A percentile compares a stretch with the other conserved stretches of the same genome.
Conservation (phyloP, 805 yeast species). For the Nakazawaea pomicola region DNA sequence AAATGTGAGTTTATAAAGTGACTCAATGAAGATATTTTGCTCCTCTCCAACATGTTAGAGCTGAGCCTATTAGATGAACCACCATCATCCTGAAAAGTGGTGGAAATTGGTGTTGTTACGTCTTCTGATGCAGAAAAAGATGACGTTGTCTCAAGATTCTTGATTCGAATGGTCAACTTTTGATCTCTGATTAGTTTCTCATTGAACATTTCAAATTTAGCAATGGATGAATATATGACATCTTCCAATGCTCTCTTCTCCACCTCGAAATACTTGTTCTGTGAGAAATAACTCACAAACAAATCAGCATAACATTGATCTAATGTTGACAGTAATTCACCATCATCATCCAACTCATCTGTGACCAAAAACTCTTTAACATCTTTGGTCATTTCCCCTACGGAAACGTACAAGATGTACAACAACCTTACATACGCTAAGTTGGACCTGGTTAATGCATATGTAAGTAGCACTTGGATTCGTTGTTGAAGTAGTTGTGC, state of each 20-base stretch:
- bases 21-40: slow-evolving; percentile 48
- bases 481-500: slow-evolving; percentile 63
- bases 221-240: slow-evolving; percentile 39
- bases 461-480: slow-evolving; percentile 52
- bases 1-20: slow-evolving; percentile 50
- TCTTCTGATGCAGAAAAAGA: no score
- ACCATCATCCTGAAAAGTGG: slow-evolving; percentile 14
- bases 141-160: slow-evolving; percentile 18
- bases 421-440: slow-evolving; percentile 74
- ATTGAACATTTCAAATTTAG: slow-evolving; percentile 37
- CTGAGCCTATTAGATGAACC: slow-evolving; percentile 24
- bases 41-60: slow-evolving; percentile 26
- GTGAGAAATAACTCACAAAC: slow-evolving; percentile 64
- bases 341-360: slow-evolving; percentile 42
- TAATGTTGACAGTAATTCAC: slow-evolving; percentile 39
- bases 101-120: slow-evolving; percentile 1
- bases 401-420: slow-evolving; percentile 56
- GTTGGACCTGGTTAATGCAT: slow-evolving; percentile 57
- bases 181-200: slow-evolving; percentile 32
- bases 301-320: slow-evolving; percentile 73
- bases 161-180: slow-evolving; percentile 25
- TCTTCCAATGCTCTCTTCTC: slow-evolving; percentile 69
- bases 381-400: slow-evolving; percentile 57
- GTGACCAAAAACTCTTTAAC: slow-evolving; percentile 54
- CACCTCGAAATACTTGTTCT: slow-evolving; percentile 60